A percentile compares a stretch with the other conserved stretches of the same genome.
These are phyloP conservation scores for Solanum arcanum DNA, from an alignment of 257 asterid species.

Conservation along the genomic window DNA sequence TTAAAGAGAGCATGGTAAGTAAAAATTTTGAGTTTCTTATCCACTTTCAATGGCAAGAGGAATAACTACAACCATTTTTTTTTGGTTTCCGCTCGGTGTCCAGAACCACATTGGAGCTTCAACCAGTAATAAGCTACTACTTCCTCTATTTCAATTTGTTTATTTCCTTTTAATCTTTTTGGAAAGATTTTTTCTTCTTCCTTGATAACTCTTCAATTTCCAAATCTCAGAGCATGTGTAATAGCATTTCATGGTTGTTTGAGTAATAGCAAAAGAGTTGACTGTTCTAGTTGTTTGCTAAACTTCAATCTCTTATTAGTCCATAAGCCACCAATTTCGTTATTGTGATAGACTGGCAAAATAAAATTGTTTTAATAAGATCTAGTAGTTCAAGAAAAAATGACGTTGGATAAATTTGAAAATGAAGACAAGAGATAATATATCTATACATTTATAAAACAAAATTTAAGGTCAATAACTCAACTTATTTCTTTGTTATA, in stretches of 20 bases:
- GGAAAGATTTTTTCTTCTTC: not conserved
- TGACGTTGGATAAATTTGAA: too few relatives aligned
- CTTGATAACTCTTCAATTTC: not conserved
- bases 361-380: too few relatives aligned
- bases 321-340: too few relatives aligned
- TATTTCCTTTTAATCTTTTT: not conserved
- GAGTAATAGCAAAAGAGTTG: too few relatives aligned
- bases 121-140: not conserved
- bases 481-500: too few relatives aligned
- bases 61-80: not conserved
- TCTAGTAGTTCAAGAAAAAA: too few relatives aligned
- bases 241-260: too few relatives aligned
- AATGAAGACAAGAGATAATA: too few relatives aligned
- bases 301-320: not conserved
- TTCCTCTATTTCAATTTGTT: not conserved
- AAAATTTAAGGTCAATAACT: not conserved
- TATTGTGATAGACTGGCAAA: too few relatives aligned
- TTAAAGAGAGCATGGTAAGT: not conserved
- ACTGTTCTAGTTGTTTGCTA: not conserved
- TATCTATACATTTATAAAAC: too few relatives aligned
- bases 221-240: not conserved
- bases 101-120: too few relatives aligned
- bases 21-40: not conserved
- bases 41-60: not conserved
- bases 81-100: too few relatives aligned